These are phyloP conservation scores for Lipomyces spencermartinsiae DNA, from an alignment of 805 yeast genomes.

Conservation along the genomic window DNA sequence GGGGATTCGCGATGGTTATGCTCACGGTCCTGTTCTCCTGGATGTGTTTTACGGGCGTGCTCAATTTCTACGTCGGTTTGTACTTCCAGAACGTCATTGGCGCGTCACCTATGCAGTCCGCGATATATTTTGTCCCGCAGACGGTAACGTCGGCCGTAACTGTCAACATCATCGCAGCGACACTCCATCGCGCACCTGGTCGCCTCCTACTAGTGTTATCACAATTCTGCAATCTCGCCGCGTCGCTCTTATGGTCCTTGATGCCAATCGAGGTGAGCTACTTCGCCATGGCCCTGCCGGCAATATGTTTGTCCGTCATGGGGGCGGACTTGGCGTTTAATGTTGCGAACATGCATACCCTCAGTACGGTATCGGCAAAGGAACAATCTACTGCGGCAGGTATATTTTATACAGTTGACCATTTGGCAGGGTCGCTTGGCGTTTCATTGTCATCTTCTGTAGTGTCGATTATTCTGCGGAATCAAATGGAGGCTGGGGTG, in stretches of 20 bases:
- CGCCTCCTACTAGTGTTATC: conserved; percentile 49
- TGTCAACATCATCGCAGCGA: conserved; percentile 56
- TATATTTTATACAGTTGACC: conserved; percentile 54
- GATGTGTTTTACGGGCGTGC: conserved; percentile 53
- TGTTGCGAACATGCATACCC: conserved; percentile 53
- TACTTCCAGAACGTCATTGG: conserved; percentile 53
- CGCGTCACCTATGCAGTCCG: conserved; percentile 51
- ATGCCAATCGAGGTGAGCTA: conserved; percentile 47
- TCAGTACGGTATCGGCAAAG: conserved; percentile 50
- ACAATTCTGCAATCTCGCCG: conserved; percentile 47
- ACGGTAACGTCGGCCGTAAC: conserved; percentile 50
- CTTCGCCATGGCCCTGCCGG: conserved; percentile 57
- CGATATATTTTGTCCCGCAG: conserved; percentile 54
- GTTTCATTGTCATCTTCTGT: conserved; percentile 51
- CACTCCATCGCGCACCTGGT: conserved; percentile 55
- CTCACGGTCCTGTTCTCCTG: conserved; percentile 49
- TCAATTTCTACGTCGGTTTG: conserved; percentile 51
- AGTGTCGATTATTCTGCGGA: neutral
- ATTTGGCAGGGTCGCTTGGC: conserved; percentile 53
- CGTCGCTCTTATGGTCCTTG: conserved; percentile 54
- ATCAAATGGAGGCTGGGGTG: neutral
- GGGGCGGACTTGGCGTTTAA: conserved; percentile 59
- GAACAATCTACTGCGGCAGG: conserved; percentile 58
- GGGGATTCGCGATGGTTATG: conserved; percentile 52
- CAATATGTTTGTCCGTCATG: conserved; percentile 50